Evolutionary conservation across 2,329 filamentous ascomycete genomes (phyloP).

Genomic region (Dendrostoma leiphaemia): DNA sequence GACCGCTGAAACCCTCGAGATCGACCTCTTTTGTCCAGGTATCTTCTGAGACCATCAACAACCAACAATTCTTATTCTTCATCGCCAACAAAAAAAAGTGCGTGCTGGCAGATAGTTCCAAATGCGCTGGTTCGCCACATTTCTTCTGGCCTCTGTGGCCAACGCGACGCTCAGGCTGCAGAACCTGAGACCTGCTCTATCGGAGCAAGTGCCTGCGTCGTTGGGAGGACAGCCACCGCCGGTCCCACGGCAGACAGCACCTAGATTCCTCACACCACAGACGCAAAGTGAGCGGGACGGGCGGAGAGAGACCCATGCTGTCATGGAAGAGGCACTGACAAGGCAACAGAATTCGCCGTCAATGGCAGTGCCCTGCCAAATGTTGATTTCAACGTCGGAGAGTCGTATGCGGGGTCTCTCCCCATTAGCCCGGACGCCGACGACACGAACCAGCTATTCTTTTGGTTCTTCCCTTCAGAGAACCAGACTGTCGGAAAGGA

Average conservation of each 20-base stretch:
- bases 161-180: slow-evolving; percentile 2
- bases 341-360: slow-evolving; percentile 57
- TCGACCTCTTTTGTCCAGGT: neutral
- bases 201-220: neutral
- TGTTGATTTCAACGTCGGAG: slow-evolving; percentile 63
- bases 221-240: neutral
- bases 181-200: neutral
- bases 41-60: neutral
- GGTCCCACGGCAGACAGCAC: neutral
- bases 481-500: slow-evolving; percentile 49
- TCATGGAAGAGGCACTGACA: too few species aligned
- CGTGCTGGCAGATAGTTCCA: too few species aligned
- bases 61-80: too few species aligned
- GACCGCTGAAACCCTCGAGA: neutral
- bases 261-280: slow-evolving; percentile 5
- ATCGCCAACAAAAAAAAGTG: too few species aligned
- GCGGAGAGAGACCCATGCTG: too few species aligned
- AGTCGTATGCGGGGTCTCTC: slow-evolving; percentile 59
- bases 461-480: slow-evolving; percentile 62
- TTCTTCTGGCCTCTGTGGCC: neutral
- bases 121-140: slow-evolving; percentile 3
- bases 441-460: slow-evolving; percentile 46
- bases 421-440: slow-evolving; percentile 50
- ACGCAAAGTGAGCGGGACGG: slow-evolving; percentile 3
- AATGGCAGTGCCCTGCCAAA: slow-evolving; percentile 63